These are phyloP conservation scores for Solanum sejunctum DNA, from an alignment of 257 asterid species.

Conservation along the genomic window DNA sequence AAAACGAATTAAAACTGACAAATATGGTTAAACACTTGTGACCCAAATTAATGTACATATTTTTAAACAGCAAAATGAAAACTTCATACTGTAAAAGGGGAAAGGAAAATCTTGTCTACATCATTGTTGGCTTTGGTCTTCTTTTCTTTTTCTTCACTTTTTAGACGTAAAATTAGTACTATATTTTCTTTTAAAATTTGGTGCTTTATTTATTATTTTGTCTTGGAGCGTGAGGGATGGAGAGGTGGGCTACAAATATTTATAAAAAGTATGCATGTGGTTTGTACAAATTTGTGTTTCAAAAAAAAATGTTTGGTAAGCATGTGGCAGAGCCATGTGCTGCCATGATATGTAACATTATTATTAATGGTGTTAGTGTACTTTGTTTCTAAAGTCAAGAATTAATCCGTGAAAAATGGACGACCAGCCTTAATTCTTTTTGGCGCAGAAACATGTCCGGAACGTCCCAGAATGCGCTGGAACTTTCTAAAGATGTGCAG, in stretches of 20 bases:
- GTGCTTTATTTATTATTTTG: background rate
- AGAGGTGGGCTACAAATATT: background rate
- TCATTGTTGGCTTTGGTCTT: no score
- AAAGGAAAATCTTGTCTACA: background rate
- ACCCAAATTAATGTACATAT: background rate
- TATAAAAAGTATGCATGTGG: background rate
- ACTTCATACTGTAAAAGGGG: background rate
- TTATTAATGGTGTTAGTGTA: background rate
- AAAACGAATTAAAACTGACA: background rate
- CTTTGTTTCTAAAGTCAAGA: background rate
- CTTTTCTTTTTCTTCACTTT: background rate
- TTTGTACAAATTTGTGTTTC: background rate
- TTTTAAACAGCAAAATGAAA: background rate
- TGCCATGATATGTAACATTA: background rate
- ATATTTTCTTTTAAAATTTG: background rate
- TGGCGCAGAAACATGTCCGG: no score
- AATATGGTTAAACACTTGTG: background rate
- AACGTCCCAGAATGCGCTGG: no score
- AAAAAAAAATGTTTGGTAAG: constrained; percentile 1
- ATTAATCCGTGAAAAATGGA: background rate
- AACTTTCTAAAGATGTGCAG: no score
- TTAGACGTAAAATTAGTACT: background rate
- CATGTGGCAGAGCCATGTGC: constrained; percentile 26
- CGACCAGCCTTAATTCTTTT: no score
- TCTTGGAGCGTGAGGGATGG: background rate